Evolutionary conservation across 2,329 filamentous ascomycete genomes (phyloP).

Genomic region (Colletotrichum tofieldiae): DNA sequence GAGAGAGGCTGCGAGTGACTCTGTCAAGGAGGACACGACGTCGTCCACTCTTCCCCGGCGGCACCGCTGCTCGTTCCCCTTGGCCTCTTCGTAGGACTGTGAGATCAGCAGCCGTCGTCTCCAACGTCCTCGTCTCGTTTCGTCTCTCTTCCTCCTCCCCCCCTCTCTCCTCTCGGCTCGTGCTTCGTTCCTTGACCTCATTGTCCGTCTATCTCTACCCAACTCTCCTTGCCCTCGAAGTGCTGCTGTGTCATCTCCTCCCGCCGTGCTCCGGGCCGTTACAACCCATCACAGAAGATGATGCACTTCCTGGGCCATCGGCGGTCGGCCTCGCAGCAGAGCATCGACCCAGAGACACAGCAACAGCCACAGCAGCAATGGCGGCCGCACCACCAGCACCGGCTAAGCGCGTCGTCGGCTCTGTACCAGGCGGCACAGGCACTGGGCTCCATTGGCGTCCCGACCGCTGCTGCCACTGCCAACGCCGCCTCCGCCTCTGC

Average conservation of each 20-base stretch:
- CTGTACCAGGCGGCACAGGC: conserved; percentile 40
- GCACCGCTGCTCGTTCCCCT: not conserved
- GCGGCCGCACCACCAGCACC: conserved; percentile 34
- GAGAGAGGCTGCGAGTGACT: not conserved
- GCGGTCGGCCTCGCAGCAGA: conserved; percentile 38
- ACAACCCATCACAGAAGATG: not conserved
- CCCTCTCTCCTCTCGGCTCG: not conserved
- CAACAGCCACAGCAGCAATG: conserved; percentile 30
- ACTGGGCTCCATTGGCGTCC: conserved; percentile 38
- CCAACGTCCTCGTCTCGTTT: not conserved
- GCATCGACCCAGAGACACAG: conserved; percentile 34
- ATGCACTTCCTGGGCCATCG: conserved; percentile 42
- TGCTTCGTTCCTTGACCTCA: not conserved
- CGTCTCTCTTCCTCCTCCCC: not conserved
- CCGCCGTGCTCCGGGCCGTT: not conserved
- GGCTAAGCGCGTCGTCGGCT: conserved; percentile 38
- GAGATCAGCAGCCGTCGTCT: not conserved
- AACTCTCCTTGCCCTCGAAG: not conserved
- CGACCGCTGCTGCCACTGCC: conserved; percentile 25
- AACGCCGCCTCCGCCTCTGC: conserved; percentile 34
- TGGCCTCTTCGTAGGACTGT: not conserved
- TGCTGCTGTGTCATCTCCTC: not conserved
- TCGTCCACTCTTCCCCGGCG: not conserved
- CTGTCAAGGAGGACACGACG: not conserved
- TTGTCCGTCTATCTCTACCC: not conserved